Conservation (phyloP, 1,139 yeast species). For the Suhomyces guaymorum region DNA sequence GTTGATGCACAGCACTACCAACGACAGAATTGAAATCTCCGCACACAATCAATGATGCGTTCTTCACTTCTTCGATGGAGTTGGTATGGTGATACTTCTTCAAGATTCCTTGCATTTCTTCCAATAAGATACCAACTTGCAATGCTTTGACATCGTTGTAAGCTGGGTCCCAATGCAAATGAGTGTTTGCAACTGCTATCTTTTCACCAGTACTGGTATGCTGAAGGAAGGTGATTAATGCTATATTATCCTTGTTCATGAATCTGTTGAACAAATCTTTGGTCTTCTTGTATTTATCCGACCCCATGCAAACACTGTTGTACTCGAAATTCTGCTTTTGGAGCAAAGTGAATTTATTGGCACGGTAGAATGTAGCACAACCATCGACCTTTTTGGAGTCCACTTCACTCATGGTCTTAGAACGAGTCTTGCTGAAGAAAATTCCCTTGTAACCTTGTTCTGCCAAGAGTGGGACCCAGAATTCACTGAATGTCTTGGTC, state of each 20-base stretch:
- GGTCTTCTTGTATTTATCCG: conserved; percentile 87
- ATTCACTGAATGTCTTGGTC: conserved; percentile 79
- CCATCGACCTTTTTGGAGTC: conserved; percentile 95
- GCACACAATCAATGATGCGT: conserved; percentile 76
- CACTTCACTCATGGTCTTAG: conserved; percentile 82
- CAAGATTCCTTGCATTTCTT: conserved; percentile 71
- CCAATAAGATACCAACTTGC: conserved; percentile 89
- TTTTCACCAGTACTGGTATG: conserved; percentile 71
- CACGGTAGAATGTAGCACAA: conserved; percentile 86
- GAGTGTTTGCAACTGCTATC: conserved; percentile 82
- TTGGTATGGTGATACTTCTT: conserved; percentile 52
- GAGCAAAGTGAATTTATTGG: conserved; percentile 64
- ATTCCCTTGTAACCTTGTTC: conserved; percentile 77
- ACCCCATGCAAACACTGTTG: conserved; percentile 83
- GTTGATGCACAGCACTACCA: conserved; percentile 89
- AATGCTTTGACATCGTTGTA: conserved; percentile 94
- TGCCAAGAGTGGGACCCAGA: conserved; percentile 76
- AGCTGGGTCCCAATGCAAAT: conserved; percentile 98
- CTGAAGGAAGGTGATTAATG: conserved; percentile 76
- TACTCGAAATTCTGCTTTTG: conserved; percentile 81
- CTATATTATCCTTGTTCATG: conserved; percentile 93
- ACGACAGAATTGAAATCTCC: conserved; percentile 94
- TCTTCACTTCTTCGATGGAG: conserved; percentile 56
- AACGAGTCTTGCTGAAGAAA: conserved; percentile 86
- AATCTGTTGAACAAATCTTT: conserved; percentile 95